A percentile compares a stretch with the other conserved stretches of the same genome.
Conservation (phyloP, 73 alveolate species). For the Paramecium sonneborni region DNA sequence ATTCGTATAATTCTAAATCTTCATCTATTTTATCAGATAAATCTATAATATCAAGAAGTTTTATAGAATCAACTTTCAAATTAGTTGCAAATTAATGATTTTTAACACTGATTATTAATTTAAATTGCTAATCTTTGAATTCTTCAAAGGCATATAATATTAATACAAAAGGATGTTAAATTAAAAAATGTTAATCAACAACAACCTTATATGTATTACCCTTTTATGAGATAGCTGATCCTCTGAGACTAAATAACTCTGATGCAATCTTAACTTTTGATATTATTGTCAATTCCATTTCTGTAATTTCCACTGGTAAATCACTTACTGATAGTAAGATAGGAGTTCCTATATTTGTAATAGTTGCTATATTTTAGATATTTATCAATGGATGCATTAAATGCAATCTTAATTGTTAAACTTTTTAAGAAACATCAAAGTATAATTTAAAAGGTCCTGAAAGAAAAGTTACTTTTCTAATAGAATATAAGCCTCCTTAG, state of each 20-base stretch:
- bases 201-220: not conserved
- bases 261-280: not conserved
- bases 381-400: not conserved
- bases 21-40: not conserved
- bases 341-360: not conserved
- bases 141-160: not conserved
- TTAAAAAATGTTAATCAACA: not conserved
- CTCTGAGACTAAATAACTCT: not conserved
- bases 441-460: slow-evolving; percentile 5
- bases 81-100: not conserved
- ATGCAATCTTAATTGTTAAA: not conserved
- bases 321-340: not conserved
- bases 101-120: not conserved
- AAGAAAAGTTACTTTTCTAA: not conserved
- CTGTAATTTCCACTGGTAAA: not conserved
- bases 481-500: not conserved
- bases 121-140: not conserved
- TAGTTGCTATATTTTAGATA: not conserved
- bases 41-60: not conserved
- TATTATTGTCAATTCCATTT: not conserved
- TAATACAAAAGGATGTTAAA: not conserved
- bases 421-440: slow-evolving; percentile 33
- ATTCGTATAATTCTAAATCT: not conserved
- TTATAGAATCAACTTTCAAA: not conserved
- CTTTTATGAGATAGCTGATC: not conserved